Conservation (phyloP, 1,284 basidiomycete genomes). For the Grifola frondosa region DNA sequence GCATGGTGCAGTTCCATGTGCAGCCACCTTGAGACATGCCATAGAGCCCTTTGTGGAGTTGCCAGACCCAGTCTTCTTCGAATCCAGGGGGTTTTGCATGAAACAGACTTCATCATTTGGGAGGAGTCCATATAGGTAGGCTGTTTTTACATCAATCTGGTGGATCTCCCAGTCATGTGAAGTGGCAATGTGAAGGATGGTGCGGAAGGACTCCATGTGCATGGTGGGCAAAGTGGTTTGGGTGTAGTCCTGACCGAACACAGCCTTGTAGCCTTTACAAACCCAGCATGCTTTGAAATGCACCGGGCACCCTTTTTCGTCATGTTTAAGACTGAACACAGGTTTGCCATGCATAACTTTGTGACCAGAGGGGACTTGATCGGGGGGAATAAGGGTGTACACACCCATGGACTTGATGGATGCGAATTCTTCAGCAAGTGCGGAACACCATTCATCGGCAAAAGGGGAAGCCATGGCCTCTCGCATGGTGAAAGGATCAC, state of each 20-base stretch:
- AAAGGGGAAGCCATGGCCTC: constrained; percentile 23
- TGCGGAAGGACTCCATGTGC: not conserved
- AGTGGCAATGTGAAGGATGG: not conserved
- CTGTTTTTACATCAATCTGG: constrained; percentile 44
- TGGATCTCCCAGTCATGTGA: not conserved
- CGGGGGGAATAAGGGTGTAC: constrained; percentile 1
- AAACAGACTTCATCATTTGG: constrained; percentile 31
- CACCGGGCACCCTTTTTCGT: not conserved
- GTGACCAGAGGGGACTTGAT: not conserved
- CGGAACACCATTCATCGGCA: constrained; percentile 22
- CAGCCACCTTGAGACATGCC: constrained; percentile 16
- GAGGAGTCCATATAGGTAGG: constrained; percentile 42
- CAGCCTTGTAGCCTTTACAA: not conserved
- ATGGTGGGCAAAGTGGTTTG: not conserved
- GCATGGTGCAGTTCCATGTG: constrained; percentile 15
- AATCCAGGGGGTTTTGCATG: constrained; percentile 37
- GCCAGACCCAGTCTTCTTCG: constrained; percentile 16
- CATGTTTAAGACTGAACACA: not conserved
- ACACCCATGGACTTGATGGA: constrained; percentile 2
- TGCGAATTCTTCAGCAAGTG: constrained; percentile 4
- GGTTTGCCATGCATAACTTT: not conserved
- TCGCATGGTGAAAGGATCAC: constrained; percentile 22
- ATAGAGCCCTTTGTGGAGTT: constrained; percentile 11
- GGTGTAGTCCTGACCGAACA: not conserved
- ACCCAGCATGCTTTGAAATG: no score